Percentiles rank a stretch among this genome's conserved stretches.
phyloP scores from a whole-genome alignment of 345 rosid genomes.

The Citrus mangshanensis region DNA sequence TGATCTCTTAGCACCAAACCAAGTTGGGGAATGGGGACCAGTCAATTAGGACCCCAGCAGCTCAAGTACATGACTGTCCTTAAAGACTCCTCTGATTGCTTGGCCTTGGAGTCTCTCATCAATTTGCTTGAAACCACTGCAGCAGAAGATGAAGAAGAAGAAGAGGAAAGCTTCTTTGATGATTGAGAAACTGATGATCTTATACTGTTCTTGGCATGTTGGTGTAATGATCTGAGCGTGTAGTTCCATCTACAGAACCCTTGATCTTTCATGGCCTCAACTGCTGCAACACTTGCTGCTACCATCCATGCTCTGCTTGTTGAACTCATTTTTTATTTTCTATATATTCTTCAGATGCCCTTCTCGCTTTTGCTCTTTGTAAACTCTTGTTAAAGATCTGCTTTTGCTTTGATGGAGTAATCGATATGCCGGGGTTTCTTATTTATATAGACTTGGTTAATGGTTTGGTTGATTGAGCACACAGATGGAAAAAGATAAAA shows the following conservation, averaged over 20 bases:
- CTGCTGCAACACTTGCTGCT: constrained; percentile 51
- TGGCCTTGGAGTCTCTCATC: constrained; percentile 3
- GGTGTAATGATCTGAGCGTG: constrained; percentile 36
- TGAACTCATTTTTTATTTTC: constrained; percentile 4
- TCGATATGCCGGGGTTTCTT: not conserved
- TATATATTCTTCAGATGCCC: not conserved
- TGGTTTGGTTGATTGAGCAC: not conserved
- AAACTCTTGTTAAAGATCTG: not conserved
- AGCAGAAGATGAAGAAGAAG: constrained; percentile 19
- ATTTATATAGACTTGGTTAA: not conserved
- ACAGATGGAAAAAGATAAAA: not conserved
- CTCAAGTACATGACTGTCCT: constrained; percentile 57
- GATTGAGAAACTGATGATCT: constrained; percentile 41
- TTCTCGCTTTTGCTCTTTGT: not conserved
- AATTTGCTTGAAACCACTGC: constrained; percentile 4
- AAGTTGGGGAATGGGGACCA: not conserved
- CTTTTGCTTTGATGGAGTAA: not conserved
- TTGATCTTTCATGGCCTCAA: constrained; percentile 63
- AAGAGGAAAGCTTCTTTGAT: constrained; percentile 37
- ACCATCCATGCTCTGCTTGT: constrained; percentile 47
- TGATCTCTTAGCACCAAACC: constrained; percentile 15
- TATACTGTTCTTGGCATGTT: constrained; percentile 36
- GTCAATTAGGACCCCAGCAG: constrained; percentile 33
- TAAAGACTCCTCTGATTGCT: constrained; percentile 42
- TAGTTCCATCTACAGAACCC: constrained; percentile 63